Evolutionary conservation across 805 yeast species (phyloP).

Genomic region (Komagataella populi): DNA sequence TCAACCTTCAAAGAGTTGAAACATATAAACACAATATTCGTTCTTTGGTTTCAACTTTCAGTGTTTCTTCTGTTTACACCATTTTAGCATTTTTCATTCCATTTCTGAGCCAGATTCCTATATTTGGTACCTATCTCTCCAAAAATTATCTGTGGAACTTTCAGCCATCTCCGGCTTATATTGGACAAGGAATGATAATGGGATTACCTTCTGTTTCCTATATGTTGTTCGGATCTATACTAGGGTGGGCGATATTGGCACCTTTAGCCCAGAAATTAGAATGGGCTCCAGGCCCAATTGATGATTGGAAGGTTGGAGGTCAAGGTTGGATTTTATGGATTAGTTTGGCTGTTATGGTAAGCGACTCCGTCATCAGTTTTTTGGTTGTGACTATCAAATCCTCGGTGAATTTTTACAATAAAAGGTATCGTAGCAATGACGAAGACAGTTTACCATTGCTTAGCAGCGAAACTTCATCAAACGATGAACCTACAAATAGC

Average conservation of each 20-base stretch:
- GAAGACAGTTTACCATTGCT: not conserved
- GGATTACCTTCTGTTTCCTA: slow-evolving; percentile 84
- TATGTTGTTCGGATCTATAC: slow-evolving; percentile 78
- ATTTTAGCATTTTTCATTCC: slow-evolving; percentile 64
- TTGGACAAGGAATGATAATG: slow-evolving; percentile 97
- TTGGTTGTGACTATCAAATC: slow-evolving; percentile 42
- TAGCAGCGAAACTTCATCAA: not conserved
- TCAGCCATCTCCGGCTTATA: slow-evolving; percentile 94
- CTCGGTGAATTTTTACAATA: slow-evolving; percentile 5
- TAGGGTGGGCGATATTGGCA: slow-evolving; percentile 91
- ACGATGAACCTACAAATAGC: slow-evolving; percentile 1
- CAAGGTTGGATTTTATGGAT: slow-evolving; percentile 98
- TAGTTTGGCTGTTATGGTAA: slow-evolving; percentile 84
- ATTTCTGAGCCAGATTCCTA: slow-evolving; percentile 48
- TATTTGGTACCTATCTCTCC: slow-evolving; percentile 60
- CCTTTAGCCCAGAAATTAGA: slow-evolving; percentile 56
- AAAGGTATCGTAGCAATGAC: not conserved
- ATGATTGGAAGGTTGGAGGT: slow-evolving; percentile 87
- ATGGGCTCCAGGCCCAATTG: slow-evolving; percentile 87
- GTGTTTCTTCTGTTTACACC: slow-evolving; percentile 61
- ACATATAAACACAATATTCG: slow-evolving; percentile 42
- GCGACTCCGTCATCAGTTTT: slow-evolving; percentile 79
- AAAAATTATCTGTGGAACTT: slow-evolving; percentile 65
- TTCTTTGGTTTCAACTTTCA: slow-evolving; percentile 48
- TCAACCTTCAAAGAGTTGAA: slow-evolving; percentile 12